phyloP scores from a whole-genome alignment of 176 grass and related monocot species.

The Phoenix dactylifera region DNA sequence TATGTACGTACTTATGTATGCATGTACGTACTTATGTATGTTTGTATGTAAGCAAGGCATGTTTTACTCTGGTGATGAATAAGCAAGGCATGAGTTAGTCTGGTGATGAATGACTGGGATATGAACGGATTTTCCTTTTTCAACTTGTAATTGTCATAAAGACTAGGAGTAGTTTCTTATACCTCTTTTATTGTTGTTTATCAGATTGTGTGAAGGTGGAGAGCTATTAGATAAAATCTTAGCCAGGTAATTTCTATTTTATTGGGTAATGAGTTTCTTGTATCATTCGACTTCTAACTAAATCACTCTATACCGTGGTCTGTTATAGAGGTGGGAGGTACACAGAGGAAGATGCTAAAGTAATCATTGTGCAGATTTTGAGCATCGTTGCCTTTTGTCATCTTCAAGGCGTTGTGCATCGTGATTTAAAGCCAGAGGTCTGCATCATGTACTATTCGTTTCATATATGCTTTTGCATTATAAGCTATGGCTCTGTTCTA shows the following conservation, averaged over 20 bases:
- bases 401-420: constrained; percentile 99
- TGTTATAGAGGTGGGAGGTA: constrained; percentile 94
- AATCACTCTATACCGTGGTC: constrained; percentile 10
- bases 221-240: constrained; percentile 97
- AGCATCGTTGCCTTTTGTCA: constrained; percentile 89
- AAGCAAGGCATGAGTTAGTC: no score
- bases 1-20: no score
- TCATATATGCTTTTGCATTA: constrained; percentile 12
- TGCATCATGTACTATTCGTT: constrained; percentile 22
- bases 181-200: constrained; percentile 11
- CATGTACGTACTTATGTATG: no score
- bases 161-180: constrained; percentile 6
- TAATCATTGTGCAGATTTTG: constrained; percentile 91
- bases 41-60: no score
- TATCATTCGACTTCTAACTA: no score
- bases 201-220: constrained; percentile 96
- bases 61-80: no score
- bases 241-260: constrained; percentile 49
- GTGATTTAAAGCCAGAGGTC: constrained; percentile 98
- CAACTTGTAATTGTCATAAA: no score
- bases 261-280: no score
- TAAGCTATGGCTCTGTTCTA: not conserved
- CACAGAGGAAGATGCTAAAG: constrained; percentile 97
- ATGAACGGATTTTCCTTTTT: not conserved
- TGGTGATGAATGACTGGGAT: no score